These are phyloP conservation scores for Colletotrichum liriopes DNA, from an alignment of 2,329 filamentous ascomycete species.

Conservation along the genomic window DNA sequence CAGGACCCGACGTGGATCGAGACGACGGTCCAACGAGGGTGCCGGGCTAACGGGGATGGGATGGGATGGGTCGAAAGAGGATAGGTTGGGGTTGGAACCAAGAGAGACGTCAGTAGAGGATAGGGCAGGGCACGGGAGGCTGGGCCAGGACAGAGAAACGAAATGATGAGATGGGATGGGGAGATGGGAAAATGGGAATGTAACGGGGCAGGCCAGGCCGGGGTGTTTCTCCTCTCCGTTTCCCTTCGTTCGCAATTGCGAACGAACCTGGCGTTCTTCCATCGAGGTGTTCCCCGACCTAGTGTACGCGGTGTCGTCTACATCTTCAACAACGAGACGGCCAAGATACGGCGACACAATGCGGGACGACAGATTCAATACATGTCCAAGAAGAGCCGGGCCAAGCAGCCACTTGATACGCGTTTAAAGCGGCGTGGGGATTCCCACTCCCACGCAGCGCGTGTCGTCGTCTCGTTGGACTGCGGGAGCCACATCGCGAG, in stretches of 20 bases:
- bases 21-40: slow-evolving; percentile 26
- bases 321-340: slow-evolving; percentile 7
- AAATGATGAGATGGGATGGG: slow-evolving; percentile 16
- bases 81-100: slow-evolving; percentile 20
- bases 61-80: slow-evolving; percentile 8
- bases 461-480: slow-evolving; percentile 41
- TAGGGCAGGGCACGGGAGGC: not conserved
- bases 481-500: slow-evolving; percentile 18
- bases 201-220: slow-evolving; percentile 23
- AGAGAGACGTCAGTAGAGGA: slow-evolving; percentile 7
- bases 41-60: slow-evolving; percentile 19
- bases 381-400: not conserved
- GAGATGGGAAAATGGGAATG: slow-evolving; percentile 8
- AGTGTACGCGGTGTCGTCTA: not conserved
- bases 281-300: slow-evolving; percentile 5
- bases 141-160: slow-evolving; percentile 2
- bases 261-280: slow-evolving; percentile 38
- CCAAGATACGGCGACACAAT: slow-evolving; percentile 18
- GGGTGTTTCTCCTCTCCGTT: slow-evolving; percentile 31
- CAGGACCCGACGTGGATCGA: slow-evolving; percentile 28
- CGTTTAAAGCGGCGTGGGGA: slow-evolving; percentile 37
- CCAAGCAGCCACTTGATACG: not conserved
- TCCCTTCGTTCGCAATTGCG: slow-evolving; percentile 41
- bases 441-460: slow-evolving; percentile 35
- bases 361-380: not conserved